phyloP scores from a whole-genome alignment of 352 stramenopile species.

The Pythium guiyangense region DNA sequence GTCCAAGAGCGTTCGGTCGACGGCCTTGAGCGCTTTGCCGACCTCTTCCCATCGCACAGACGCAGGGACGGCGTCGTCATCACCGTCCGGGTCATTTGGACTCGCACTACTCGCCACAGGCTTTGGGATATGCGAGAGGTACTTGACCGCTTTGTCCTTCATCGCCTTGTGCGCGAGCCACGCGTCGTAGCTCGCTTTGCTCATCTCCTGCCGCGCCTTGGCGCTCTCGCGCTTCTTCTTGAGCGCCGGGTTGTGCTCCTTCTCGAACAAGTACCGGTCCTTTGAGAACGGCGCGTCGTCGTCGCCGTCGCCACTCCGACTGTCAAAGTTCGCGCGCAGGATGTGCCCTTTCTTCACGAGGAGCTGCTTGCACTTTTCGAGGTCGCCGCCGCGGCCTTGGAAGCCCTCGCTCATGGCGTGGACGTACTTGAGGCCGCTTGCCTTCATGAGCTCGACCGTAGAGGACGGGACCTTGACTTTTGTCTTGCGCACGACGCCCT shows the following conservation, averaged over 20 bases:
- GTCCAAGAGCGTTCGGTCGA: conserved; percentile 79
- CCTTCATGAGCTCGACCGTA: conserved; percentile 69
- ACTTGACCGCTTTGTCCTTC: conserved; percentile 71
- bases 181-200: conserved; percentile 62
- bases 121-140: conserved; percentile 57
- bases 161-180: conserved; percentile 82
- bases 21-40: conserved; percentile 83
- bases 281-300: conserved; percentile 55
- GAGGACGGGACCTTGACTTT: conserved; percentile 57
- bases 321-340: conserved; percentile 67
- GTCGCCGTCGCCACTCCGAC: conserved; percentile 23
- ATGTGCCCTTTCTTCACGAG: conserved; percentile 77
- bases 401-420: conserved; percentile 86
- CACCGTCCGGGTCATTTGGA: conserved; percentile 1
- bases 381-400: conserved; percentile 71
- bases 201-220: conserved; percentile 46
- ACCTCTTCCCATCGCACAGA: conserved; percentile 73
- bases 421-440: conserved; percentile 78
- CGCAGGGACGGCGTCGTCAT: conserved; percentile 24
- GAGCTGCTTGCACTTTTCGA: conserved; percentile 74
- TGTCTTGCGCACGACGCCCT: conserved; percentile 54
- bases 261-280: conserved; percentile 73
- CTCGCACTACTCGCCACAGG: conserved; percentile 16
- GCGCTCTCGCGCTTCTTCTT: conserved; percentile 45
- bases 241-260: conserved; percentile 47